A percentile compares a stretch with the other conserved stretches of the same genome.
These are phyloP conservation scores for Cordyceps fumosorosea DNA, from an alignment of 2,329 filamentous ascomycete genomes.

Conservation along the genomic window DNA sequence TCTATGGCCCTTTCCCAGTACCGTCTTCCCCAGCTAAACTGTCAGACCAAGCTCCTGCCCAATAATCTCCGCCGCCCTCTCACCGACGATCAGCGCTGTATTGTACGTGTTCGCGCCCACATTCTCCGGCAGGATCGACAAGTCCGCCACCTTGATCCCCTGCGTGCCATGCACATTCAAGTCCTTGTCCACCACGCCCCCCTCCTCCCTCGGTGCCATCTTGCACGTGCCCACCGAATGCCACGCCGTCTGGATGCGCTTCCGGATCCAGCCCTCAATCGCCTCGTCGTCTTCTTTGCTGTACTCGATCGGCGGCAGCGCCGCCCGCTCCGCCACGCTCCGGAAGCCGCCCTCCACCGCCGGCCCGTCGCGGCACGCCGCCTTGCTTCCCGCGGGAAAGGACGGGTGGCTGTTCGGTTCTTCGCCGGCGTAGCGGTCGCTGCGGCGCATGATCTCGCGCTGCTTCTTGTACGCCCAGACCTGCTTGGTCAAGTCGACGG, in stretches of 20 bases:
- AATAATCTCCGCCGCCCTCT: slow-evolving; percentile 36
- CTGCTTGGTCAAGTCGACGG: slow-evolving; percentile 46
- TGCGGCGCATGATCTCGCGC: slow-evolving; percentile 52
- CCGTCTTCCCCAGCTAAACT: background rate
- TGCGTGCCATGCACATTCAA: slow-evolving; percentile 36
- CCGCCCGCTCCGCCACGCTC: slow-evolving; percentile 30
- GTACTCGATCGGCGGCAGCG: slow-evolving; percentile 36
- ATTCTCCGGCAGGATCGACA: slow-evolving; percentile 29
- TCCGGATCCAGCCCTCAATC: slow-evolving; percentile 35
- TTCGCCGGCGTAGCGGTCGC: slow-evolving; percentile 44
- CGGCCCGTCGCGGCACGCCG: slow-evolving; percentile 38
- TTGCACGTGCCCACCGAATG: slow-evolving; percentile 36
- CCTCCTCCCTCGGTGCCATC: slow-evolving; percentile 32
- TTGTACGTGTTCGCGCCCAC: slow-evolving; percentile 42
- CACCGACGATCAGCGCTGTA: slow-evolving; percentile 41
- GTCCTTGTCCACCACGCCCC: slow-evolving; percentile 34
- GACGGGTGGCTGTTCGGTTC: slow-evolving; percentile 32
- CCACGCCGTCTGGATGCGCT: slow-evolving; percentile 33
- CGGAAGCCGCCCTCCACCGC: slow-evolving; percentile 26
- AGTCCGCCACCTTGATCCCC: slow-evolving; percentile 25
- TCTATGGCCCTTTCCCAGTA: background rate
- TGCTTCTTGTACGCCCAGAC: slow-evolving; percentile 58
- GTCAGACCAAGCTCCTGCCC: slow-evolving; percentile 25
- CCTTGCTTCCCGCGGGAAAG: slow-evolving; percentile 33
- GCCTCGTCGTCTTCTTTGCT: slow-evolving; percentile 38